These are phyloP conservation scores for Aspergillus oerlinghausenensis DNA, from an alignment of 2,329 filamentous ascomycete species.

Conservation along the genomic window DNA sequence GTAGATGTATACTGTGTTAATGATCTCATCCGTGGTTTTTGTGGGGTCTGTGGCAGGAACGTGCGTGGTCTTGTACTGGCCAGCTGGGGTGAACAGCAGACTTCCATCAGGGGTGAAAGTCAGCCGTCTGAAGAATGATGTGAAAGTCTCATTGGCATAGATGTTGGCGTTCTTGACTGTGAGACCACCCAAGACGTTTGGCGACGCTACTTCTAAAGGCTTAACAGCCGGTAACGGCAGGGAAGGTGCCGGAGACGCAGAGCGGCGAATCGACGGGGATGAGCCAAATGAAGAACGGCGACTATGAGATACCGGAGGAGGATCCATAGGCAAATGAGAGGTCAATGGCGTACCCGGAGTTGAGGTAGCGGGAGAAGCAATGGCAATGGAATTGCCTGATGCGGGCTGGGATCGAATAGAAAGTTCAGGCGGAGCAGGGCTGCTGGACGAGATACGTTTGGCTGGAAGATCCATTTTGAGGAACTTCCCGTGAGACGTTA, in stretches of 20 bases:
- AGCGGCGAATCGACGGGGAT: constrained; percentile 72
- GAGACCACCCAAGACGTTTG: constrained; percentile 57
- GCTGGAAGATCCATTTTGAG: constrained; percentile 91
- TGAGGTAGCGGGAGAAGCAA: constrained; percentile 81
- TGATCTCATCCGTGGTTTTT: constrained; percentile 77
- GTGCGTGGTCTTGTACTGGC: constrained; percentile 84
- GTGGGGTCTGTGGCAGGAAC: constrained; percentile 60
- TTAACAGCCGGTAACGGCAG: constrained; percentile 93
- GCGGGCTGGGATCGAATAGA: constrained; percentile 28
- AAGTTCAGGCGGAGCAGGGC: constrained; percentile 84
- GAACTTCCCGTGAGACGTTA: constrained; percentile 73
- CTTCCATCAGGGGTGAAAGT: constrained; percentile 96
- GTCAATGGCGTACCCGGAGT: constrained; percentile 92
- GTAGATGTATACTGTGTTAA: constrained; percentile 98
- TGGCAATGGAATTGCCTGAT: constrained; percentile 43
- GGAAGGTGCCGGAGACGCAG: constrained; percentile 87
- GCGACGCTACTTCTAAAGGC: constrained; percentile 83
- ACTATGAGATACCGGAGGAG: constrained; percentile 85
- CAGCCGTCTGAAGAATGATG: constrained; percentile 90
- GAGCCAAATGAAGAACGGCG: constrained; percentile 88
- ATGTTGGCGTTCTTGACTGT: constrained; percentile 80
- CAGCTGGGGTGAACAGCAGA: constrained; percentile 86
- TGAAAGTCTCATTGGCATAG: constrained; percentile 94
- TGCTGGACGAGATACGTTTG: constrained; percentile 82
- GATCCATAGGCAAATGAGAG: constrained; percentile 89